Evolutionary conservation across 2,329 filamentous ascomycete species (phyloP).

Genomic region (Epicoccum nigrum): DNA sequence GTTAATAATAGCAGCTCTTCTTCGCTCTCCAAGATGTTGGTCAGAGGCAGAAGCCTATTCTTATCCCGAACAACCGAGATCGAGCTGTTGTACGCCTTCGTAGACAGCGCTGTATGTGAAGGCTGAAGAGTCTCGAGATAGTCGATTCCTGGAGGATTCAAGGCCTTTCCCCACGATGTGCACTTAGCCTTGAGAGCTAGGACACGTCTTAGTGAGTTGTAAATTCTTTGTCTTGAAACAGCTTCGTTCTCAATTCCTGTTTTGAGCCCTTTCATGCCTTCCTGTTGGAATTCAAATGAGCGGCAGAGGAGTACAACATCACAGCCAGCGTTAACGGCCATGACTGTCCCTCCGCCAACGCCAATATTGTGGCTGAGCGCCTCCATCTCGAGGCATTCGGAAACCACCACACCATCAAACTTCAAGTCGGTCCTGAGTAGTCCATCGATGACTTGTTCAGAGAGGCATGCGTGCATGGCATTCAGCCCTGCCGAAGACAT

Average conservation of each 20-base stretch:
- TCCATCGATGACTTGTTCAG: conserved; percentile 90
- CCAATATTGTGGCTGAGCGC: conserved; percentile 93
- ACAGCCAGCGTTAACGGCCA: conserved; percentile 96
- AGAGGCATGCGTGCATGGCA: conserved; percentile 92
- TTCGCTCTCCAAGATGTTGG: conserved; percentile 78
- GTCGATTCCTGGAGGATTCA: conserved; percentile 82
- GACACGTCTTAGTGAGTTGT: conserved; percentile 79
- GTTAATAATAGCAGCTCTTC: conserved; percentile 91
- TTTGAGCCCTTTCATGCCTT: conserved; percentile 88
- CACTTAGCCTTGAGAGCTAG: conserved; percentile 81
- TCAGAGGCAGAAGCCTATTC: conserved; percentile 80
- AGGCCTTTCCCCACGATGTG: conserved; percentile 87
- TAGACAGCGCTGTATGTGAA: conserved; percentile 79
- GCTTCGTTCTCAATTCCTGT: conserved; percentile 89
- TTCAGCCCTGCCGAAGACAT: conserved; percentile 92
- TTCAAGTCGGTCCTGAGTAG: conserved; percentile 85
- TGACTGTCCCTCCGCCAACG: conserved; percentile 95
- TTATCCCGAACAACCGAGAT: conserved; percentile 93
- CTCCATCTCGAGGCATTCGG: conserved; percentile 96
- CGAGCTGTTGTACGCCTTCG: conserved; percentile 85
- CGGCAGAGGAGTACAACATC: conserved; percentile 89
- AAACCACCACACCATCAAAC: conserved; percentile 91
- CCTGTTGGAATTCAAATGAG: conserved; percentile 85
- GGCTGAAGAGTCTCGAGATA: conserved; percentile 82
- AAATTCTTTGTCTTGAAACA: conserved; percentile 79